phyloP scores from a whole-genome alignment of 495 filamentous ascomycete genomes.

The Daldinia vernicosa region DNA sequence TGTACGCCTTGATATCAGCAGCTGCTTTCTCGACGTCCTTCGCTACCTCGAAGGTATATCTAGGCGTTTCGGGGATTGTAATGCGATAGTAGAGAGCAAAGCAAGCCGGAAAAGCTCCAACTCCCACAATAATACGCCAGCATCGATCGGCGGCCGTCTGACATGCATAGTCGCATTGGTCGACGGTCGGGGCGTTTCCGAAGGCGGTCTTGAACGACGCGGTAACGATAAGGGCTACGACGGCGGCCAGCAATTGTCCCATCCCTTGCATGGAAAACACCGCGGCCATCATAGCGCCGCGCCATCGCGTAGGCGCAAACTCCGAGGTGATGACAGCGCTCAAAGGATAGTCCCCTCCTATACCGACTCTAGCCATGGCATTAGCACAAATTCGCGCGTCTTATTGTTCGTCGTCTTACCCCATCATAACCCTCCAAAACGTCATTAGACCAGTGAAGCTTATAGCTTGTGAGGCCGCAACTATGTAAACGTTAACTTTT shows the following conservation, averaged over 20 bases:
- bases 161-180: constrained; percentile 67
- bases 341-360: constrained; percentile 79
- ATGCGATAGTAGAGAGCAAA: constrained; percentile 86
- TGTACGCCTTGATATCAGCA: constrained; percentile 72
- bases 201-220: constrained; percentile 75
- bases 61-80: constrained; percentile 79
- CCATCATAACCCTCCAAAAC: constrained; percentile 84
- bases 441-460: constrained; percentile 76
- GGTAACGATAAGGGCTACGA: constrained; percentile 76
- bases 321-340: constrained; percentile 84
- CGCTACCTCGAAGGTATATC: constrained; percentile 83
- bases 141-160: constrained; percentile 78
- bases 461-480: constrained; percentile 64
- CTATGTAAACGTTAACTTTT: constrained; percentile 44
- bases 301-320: constrained; percentile 85
- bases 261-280: constrained; percentile 91
- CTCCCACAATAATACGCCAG: constrained; percentile 83
- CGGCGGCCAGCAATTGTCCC: constrained; percentile 74
- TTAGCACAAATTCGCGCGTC: constrained; percentile 13
- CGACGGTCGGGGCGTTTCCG: constrained; percentile 51
- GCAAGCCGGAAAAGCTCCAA: constrained; percentile 78
- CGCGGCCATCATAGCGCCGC: constrained; percentile 87
- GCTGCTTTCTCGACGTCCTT: constrained; percentile 77
- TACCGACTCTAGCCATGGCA: constrained; percentile 58
- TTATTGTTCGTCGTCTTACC: constrained; percentile 43